Conservation (phyloP, 2,329 filamentous ascomycete species). For the Curvularia spicifera region DNA sequence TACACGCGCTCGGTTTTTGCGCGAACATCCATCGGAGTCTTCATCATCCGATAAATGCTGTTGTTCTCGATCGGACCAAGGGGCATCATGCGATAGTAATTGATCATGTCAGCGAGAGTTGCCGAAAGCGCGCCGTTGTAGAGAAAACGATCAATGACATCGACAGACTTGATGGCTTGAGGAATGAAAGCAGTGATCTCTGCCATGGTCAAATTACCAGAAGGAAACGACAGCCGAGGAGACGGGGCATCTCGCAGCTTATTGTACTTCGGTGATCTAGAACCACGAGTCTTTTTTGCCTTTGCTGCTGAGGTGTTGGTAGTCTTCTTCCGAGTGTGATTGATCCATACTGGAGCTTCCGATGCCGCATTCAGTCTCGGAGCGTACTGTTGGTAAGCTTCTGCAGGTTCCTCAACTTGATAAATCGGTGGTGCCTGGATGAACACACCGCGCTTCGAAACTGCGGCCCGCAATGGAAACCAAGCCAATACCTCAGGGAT, state of each 20-base stretch:
- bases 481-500: conserved; percentile 13
- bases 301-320: no score
- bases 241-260: conserved; percentile 18
- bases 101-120: no score
- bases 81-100: no score
- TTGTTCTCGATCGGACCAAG: no score
- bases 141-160: no score
- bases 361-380: not conserved
- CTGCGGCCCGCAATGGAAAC: conserved; percentile 16
- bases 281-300: not conserved
- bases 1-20: conserved; percentile 6
- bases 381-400: not conserved
- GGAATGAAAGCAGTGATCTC: no score
- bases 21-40: no score
- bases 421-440: conserved; percentile 11
- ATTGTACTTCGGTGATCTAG: conserved; percentile 10
- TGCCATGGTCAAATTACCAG: no score
- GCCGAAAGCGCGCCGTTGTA: no score
- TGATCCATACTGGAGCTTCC: not conserved
- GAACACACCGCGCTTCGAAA: conserved; percentile 3
- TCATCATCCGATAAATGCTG: no score
- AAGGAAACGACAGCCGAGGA: no score
- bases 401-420: conserved; percentile 1
- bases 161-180: no score
- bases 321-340: not conserved